Conservation (phyloP, 2,329 filamentous ascomycete genomes). For the Pyrenophora seminiperda region DNA sequence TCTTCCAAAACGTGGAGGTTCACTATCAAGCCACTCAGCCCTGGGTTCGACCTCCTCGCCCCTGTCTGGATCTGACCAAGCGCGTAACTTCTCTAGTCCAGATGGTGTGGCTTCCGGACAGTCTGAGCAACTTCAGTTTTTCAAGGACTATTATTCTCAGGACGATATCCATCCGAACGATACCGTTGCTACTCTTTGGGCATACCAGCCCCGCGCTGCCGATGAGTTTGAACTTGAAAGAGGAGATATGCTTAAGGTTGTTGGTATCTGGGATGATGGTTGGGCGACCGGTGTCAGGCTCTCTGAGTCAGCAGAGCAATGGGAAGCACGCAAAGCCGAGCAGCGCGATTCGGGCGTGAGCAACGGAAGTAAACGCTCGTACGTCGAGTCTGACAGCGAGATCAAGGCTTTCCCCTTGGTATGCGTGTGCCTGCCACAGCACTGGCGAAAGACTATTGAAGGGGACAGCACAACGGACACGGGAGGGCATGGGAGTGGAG, state of each 20-base stretch:
- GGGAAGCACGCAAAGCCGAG: slow-evolving; percentile 74
- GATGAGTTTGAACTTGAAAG: slow-evolving; percentile 94
- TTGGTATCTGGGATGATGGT: slow-evolving; percentile 98
- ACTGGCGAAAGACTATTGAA: slow-evolving; percentile 97
- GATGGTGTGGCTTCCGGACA: slow-evolving; percentile 84
- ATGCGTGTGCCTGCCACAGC: slow-evolving; percentile 91
- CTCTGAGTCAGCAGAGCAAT: slow-evolving; percentile 83
- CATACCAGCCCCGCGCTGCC: slow-evolving; percentile 89
- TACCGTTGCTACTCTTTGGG: slow-evolving; percentile 90
- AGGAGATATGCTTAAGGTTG: slow-evolving; percentile 96
- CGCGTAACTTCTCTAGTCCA: slow-evolving; percentile 80
- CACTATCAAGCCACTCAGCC: slow-evolving; percentile 82
- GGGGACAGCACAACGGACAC: slow-evolving; percentile 63
- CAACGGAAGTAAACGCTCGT: slow-evolving; percentile 64
- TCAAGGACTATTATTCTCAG: slow-evolving; percentile 98
- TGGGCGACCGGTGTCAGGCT: slow-evolving; percentile 94
- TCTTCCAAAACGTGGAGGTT: slow-evolving; percentile 76
- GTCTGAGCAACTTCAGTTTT: slow-evolving; percentile 92
- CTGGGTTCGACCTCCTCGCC: slow-evolving; percentile 75
- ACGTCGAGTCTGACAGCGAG: slow-evolving; percentile 64
- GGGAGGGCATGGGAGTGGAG: slow-evolving; percentile 38
- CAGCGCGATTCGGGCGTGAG: slow-evolving; percentile 95
- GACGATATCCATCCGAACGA: slow-evolving; percentile 94
- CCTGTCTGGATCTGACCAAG: slow-evolving; percentile 51
- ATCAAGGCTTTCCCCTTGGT: slow-evolving; percentile 98